Conservation (phyloP, 768 basidiomycete genomes). For the Lyophyllum semitale region DNA sequence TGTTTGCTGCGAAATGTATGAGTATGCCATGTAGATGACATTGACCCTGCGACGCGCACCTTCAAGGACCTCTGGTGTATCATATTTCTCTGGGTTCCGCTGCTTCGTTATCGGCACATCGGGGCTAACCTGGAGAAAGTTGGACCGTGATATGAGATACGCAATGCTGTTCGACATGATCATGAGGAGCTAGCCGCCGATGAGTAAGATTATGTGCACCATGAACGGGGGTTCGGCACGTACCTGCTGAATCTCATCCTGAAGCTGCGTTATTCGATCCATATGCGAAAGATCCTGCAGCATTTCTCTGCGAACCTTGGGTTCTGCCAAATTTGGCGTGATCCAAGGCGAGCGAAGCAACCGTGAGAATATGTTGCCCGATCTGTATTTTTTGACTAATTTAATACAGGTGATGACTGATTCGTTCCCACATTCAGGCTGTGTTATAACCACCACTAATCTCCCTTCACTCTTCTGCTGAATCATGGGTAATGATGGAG, state of each 20-base stretch:
- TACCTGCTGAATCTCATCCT: slow-evolving; percentile 92
- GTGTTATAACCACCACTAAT: not conserved
- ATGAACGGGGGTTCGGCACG: slow-evolving; percentile 3
- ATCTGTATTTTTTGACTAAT: not conserved
- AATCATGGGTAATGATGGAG: slow-evolving; percentile 85
- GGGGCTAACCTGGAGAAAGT: slow-evolving; percentile 76
- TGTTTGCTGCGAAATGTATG: slow-evolving; percentile 58
- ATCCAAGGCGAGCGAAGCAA: not conserved
- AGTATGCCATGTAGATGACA: not conserved
- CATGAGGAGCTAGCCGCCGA: slow-evolving; percentile 62
- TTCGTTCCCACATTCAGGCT: not conserved
- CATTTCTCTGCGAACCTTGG: slow-evolving; percentile 63
- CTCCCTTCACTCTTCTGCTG: not conserved
- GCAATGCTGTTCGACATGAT: slow-evolving; percentile 85
- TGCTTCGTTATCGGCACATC: slow-evolving; percentile 86
- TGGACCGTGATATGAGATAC: slow-evolving; percentile 76
- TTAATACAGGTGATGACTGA: not conserved
- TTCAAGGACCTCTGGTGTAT: slow-evolving; percentile 74
- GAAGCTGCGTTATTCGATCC: slow-evolving; percentile 95
- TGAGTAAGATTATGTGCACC: not conserved
- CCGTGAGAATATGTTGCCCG: not conserved
- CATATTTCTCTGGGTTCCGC: slow-evolving; percentile 70
- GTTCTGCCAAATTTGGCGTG: not conserved
- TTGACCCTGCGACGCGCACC: slow-evolving; percentile 37
- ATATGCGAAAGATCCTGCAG: slow-evolving; percentile 91